A percentile compares a stretch with the other conserved stretches of the same genome.
Conservation (phyloP, 192 early-diverging fungal genomes). For the Spinellus fusiger region DNA sequence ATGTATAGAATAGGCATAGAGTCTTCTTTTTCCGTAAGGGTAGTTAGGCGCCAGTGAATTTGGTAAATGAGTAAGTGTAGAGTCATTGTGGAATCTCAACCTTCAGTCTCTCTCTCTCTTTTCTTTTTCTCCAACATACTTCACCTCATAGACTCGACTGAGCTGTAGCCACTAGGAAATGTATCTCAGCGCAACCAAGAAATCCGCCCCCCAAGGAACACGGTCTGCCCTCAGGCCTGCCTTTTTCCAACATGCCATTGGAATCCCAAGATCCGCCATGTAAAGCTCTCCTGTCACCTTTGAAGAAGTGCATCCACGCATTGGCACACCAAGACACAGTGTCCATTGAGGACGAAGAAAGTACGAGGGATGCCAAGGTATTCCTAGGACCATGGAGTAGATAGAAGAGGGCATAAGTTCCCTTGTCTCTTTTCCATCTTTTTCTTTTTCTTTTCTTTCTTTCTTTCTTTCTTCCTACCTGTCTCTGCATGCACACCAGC, state of each 20-base stretch:
- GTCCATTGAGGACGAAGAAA: conserved; percentile 70
- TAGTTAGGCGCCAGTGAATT: no score
- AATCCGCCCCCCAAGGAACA: conserved; percentile 59
- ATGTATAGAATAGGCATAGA: no score
- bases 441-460: background rate
- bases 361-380: conserved; percentile 36
- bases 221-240: conserved; percentile 43
- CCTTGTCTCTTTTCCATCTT: background rate
- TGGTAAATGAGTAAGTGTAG: no score
- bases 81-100: no score
- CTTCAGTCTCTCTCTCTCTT: no score
- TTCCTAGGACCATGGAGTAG: conserved; percentile 27
- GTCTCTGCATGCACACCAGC: conserved; percentile 55
- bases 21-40: no score
- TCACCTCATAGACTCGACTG: background rate
- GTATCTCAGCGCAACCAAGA: conserved; percentile 50
- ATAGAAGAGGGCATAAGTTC: background rate
- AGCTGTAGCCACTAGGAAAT: background rate
- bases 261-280: conserved; percentile 73
- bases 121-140: no score
- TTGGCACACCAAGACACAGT: conserved; percentile 70
- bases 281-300: conserved; percentile 64
- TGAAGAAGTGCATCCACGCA: conserved; percentile 49
- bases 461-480: conserved; percentile 37
- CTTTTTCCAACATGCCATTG: conserved; percentile 57